Evolutionary conservation across 345 rosid species (phyloP).

Genomic region (Cardamine resedifolia): DNA sequence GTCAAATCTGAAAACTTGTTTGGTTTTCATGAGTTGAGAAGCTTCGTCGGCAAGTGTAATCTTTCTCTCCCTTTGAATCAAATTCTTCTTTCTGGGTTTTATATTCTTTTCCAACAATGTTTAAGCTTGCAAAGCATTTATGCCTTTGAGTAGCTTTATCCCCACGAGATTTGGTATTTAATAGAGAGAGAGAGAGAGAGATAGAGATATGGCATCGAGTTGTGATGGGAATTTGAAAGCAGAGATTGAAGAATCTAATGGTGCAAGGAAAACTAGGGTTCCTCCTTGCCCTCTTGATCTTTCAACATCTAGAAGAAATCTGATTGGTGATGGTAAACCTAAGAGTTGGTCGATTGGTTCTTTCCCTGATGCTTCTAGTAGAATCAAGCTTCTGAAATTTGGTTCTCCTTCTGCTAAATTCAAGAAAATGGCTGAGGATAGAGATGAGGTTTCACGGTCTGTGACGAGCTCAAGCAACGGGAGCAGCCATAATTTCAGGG

Average conservation of each 20-base stretch:
- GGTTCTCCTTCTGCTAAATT: constrained; percentile 74
- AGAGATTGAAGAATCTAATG: constrained; percentile 49
- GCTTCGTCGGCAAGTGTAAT: constrained; percentile 24
- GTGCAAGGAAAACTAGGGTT: constrained; percentile 15
- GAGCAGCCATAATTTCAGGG: constrained; percentile 51
- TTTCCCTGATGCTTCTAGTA: constrained; percentile 35
- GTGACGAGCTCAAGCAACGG: constrained; percentile 43
- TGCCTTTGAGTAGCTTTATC: constrained; percentile 21
- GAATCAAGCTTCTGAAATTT: constrained; percentile 51
- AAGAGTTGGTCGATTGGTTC: constrained; percentile 30
- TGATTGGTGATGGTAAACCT: constrained; percentile 42
- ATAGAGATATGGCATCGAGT: constrained; percentile 46
- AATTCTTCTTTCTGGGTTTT: constrained; percentile 13
- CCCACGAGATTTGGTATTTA: constrained; percentile 11
- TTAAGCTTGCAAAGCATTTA: constrained; percentile 13
- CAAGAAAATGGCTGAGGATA: constrained; percentile 59
- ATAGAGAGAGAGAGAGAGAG: not conserved
- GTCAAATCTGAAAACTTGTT: constrained; percentile 21
- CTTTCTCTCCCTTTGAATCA: not conserved
- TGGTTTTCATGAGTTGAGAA: constrained; percentile 15
- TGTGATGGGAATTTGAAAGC: constrained; percentile 42
- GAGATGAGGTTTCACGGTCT: constrained; percentile 64
- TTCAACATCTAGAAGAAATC: constrained; percentile 50
- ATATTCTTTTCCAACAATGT: constrained; percentile 37
- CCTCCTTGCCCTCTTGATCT: constrained; percentile 43